phyloP scores from a whole-genome alignment of 2,329 filamentous ascomycete species.

The Lomentospora prolificans region DNA sequence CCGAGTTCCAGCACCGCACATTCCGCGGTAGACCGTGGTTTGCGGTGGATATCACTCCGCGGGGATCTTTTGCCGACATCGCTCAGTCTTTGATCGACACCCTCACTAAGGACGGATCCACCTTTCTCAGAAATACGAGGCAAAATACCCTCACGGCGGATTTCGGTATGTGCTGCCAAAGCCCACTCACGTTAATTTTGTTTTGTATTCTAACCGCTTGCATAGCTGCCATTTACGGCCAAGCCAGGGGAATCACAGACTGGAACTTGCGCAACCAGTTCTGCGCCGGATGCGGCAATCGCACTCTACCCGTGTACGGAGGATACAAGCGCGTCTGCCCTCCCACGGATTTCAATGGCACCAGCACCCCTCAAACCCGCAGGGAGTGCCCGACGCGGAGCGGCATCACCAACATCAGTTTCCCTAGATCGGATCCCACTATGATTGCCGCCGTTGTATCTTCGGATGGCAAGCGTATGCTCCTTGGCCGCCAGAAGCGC shows the following conservation, averaged over 20 bases:
- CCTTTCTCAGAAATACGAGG: constrained; percentile 58
- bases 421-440: constrained; percentile 86
- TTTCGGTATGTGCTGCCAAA: constrained; percentile 38
- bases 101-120: constrained; percentile 44
- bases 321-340: constrained; percentile 77
- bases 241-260: constrained; percentile 78
- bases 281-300: constrained; percentile 80
- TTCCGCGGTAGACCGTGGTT: constrained; percentile 81
- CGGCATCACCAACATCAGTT: constrained; percentile 81
- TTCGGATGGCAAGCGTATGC: constrained; percentile 62
- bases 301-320: constrained; percentile 67
- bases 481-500: constrained; percentile 76
- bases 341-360: constrained; percentile 50
- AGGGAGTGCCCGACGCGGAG: constrained; percentile 70
- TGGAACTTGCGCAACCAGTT: constrained; percentile 93
- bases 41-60: constrained; percentile 77
- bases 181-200: background rate
- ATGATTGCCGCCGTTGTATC: constrained; percentile 93
- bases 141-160: constrained; percentile 49
- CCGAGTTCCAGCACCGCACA: constrained; percentile 50
- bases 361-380: constrained; percentile 39
- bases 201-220: background rate
- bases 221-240: constrained; percentile 64
- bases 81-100: constrained; percentile 38
- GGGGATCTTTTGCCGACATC: constrained; percentile 49